Evolutionary conservation across 306 rosid genomes (phyloP).

Genomic region (Senna tora): DNA sequence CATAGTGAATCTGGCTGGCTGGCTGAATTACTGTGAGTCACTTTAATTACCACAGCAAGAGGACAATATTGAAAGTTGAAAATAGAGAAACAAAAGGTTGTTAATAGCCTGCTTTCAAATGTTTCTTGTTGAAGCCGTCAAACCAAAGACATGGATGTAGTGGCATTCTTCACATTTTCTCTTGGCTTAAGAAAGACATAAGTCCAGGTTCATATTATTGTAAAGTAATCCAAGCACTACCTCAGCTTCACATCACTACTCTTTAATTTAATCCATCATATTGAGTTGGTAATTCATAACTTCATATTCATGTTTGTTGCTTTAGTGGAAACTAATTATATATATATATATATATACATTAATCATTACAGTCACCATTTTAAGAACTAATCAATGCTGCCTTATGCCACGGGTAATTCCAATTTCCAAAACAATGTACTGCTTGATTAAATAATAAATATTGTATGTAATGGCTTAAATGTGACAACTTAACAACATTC

Average conservation of each 20-base stretch:
- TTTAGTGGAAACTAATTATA: constrained; percentile 2
- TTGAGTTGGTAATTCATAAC: neutral
- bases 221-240: constrained; percentile 19
- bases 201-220: constrained; percentile 6
- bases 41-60: constrained; percentile 32
- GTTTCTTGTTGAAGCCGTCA: constrained; percentile 56
- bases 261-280: neutral
- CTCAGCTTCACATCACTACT: constrained; percentile 35
- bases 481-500: constrained; percentile 7
- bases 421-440: neutral
- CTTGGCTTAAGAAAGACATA: constrained; percentile 18
- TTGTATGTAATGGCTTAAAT: constrained; percentile 9
- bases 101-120: constrained; percentile 45
- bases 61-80: constrained; percentile 18
- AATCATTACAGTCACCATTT: too few relatives aligned
- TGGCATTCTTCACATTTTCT: constrained; percentile 14
- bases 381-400: neutral
- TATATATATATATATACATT: too few relatives aligned
- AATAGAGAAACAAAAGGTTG: constrained; percentile 38
- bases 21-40: constrained; percentile 20
- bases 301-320: neutral
- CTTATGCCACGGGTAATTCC: constrained; percentile 11
- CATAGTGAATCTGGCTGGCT: neutral
- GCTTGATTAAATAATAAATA: too few relatives aligned
- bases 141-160: constrained; percentile 38